Base-by-base conservation (phyloP, 108 stramenopile species). In the Nitzschia sp. region DNA sequence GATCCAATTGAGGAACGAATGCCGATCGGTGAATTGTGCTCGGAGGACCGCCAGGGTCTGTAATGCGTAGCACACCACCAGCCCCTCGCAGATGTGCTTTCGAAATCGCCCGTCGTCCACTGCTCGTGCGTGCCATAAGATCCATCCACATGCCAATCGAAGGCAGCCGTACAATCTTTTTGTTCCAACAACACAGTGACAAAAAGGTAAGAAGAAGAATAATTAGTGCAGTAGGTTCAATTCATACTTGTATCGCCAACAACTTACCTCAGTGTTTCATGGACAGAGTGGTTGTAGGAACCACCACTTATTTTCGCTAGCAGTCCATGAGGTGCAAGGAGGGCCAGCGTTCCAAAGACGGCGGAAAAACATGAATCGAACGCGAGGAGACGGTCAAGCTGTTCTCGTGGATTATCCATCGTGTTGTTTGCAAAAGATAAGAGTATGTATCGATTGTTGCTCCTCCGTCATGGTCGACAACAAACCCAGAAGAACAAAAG, bases 81-180 rank as follows among this genome's bases (percentile, higher is more conserved):
- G 69, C 9, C 88, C 89, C 71, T 94, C 92, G 67, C 89, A 90
- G n/a, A 94, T 77, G 32, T 82, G 80, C 33, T 84, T 73, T 53
- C 92, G 88, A 66, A 94, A 91, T 53, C 74, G 69, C 5, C 92
- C 92, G 74, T 94, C 92, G 64, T 94, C 92, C 27, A 94, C 89
- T 22, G 64, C 46, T 28, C 92, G 61, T 9, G 85, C 73, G 68
- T 91, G 74, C 76, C 86, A 91, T 9, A 89, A 68, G 47, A 94
- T 94, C 88, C 88, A 90, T 2, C 92, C 92, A 45, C 86, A 76
- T 34, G 92, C 89, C 22, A 94, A 60, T 15, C 89, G 84, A 27
- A 94, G 56, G 61, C 92, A 94, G 0, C 86, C 92, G 61, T 94
- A 94, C 38, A 94, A 69, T 35, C 87, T 88, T 25, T 15, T 0